Conservation (phyloP, 108 stramenopile genomes). For the Nitzschia sp. region DNA sequence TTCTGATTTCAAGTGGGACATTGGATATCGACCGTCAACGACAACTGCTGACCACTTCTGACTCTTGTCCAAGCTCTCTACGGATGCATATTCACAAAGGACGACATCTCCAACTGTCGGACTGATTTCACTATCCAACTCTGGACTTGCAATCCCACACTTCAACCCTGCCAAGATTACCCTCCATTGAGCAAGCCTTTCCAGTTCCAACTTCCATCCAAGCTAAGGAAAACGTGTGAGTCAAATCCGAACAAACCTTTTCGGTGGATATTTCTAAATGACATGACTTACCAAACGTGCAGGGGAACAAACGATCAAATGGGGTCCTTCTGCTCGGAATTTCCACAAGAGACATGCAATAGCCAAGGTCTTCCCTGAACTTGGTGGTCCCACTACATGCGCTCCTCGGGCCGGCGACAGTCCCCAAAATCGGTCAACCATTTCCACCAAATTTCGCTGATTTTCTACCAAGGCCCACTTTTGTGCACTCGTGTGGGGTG, state of each 20-base stretch:
- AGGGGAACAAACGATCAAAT: slow-evolving; percentile 58
- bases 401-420: slow-evolving; percentile 27
- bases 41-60: slow-evolving; percentile 23
- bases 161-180: slow-evolving; percentile 28
- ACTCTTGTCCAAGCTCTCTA: slow-evolving; percentile 23
- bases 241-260: background rate
- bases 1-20: slow-evolving; percentile 16
- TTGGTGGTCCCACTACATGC: slow-evolving; percentile 42
- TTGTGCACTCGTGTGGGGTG: slow-evolving; percentile 1
- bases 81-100: slow-evolving; percentile 54
- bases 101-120: slow-evolving; percentile 40
- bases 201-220: slow-evolving; percentile 71
- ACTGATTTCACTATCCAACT: background rate
- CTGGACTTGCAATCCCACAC: slow-evolving; percentile 22
- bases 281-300: slow-evolving; percentile 62
- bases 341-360: slow-evolving; percentile 55
- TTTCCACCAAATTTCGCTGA: slow-evolving; percentile 30
- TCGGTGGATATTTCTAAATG: background rate
- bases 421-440: slow-evolving; percentile 36
- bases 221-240: slow-evolving; percentile 22
- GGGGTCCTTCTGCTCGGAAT: slow-evolving; percentile 48
- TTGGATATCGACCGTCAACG: slow-evolving; percentile 42
- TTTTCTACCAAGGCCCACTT: slow-evolving; percentile 14
- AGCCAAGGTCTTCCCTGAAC: slow-evolving; percentile 66
- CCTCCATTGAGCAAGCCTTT: slow-evolving; percentile 43